Evolutionary conservation across 2,329 filamentous ascomycete genomes (phyloP).

Genomic region (Fusarium chuoi): DNA sequence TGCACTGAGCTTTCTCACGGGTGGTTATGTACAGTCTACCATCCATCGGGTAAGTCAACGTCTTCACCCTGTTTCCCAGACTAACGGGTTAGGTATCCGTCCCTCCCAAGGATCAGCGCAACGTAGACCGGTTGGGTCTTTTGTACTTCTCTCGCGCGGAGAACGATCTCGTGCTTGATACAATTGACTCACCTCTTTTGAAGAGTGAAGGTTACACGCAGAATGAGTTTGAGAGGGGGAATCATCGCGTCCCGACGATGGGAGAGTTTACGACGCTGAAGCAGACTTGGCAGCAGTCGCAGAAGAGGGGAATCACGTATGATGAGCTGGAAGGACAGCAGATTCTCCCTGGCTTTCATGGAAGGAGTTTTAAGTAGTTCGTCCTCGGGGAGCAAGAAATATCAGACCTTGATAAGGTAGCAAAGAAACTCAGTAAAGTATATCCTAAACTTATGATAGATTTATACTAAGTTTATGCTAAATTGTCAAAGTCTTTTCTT

Average conservation of each 20-base stretch:
- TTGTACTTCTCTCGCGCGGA: conserved; percentile 62
- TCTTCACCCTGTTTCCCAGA: accelerated
- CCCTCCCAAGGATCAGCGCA: conserved; percentile 54
- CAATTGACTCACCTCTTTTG: conserved; percentile 52
- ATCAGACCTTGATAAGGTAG: accelerated
- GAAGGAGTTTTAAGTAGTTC: background rate
- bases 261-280: conserved; percentile 52
- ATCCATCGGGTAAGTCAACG: conserved; percentile 49
- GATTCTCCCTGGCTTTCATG: conserved; percentile 49
- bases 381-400: accelerated
- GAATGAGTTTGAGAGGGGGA: conserved; percentile 52
- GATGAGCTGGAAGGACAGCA: conserved; percentile 45
- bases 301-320: conserved; percentile 39
- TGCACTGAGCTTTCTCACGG: conserved; percentile 59
- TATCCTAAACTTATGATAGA: background rate
- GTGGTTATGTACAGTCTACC: conserved; percentile 57
- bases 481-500: accelerated
- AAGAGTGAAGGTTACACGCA: conserved; percentile 47
- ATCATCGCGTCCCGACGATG: conserved; percentile 48
- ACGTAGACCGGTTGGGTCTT: conserved; percentile 60
- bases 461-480: too few species aligned
- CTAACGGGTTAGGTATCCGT: conserved; percentile 44
- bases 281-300: conserved; percentile 49
- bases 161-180: conserved; percentile 51
- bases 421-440: accelerated